Evolutionary conservation across 2,329 filamentous ascomycete genomes (phyloP), one percentile per base, ranked within the genome.

Genomic region (Cladosporium sp.): DNA sequence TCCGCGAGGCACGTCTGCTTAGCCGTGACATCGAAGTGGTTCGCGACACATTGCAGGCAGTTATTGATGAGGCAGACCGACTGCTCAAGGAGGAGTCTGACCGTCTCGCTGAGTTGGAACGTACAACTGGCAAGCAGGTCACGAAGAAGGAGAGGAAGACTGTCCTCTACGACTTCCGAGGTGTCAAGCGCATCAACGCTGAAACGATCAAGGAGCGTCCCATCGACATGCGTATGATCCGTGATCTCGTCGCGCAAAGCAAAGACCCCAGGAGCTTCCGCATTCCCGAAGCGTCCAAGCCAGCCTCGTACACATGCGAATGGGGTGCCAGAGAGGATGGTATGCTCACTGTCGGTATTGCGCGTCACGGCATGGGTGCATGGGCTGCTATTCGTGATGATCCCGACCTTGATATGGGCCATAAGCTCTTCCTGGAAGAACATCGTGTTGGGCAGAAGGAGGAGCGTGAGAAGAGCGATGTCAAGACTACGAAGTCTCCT

Each of bases 131-230:
- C 69, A 95, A 94, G 71, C 82, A 86, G 2, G 75, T 95, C 56
- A 96, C 93, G 0, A 97, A 97, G 78, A 99, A 99, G 73, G 94
- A 99, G 71, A 91, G 91, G 74, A 99, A 99, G 74, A 94, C 94
- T 0, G 90, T 99, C 17, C 78, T 99, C 44, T 97, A 99, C 67
- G 92, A 97, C 70, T 96, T 92, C 74, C 87, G 89, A 45, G 91
- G 92, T 56, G 88, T 97, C 51, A 96, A 96, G 74, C 92, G 96
- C 66, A 84, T 97, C 68, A 99, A 99, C 69, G 94, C 94, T 0
- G 91, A 96, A 74, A 97, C 94, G 0, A 89, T 97, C 56, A 85
- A 96, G 10, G 93, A 97, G 65, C 87, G 95, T 8, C 93, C 94
- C 0, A 84, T 87, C 47, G 93, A 97, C 68, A 88, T 97, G 79